Conservation (phyloP, 202 grass and related monocot genomes). For the Saccharum hybrid region DNA sequence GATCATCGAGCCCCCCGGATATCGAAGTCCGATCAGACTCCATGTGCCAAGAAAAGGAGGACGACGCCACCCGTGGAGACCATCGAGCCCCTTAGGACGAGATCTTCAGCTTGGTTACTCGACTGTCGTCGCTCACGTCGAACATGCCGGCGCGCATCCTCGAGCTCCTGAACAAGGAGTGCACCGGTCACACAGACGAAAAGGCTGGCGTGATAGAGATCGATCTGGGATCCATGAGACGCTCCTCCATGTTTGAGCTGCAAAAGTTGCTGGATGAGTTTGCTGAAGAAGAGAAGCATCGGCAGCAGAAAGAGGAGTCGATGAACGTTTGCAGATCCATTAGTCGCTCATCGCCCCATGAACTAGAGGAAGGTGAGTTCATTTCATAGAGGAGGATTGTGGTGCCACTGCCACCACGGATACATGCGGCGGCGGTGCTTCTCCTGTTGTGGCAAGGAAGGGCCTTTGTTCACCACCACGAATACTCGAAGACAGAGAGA, state of each 20-base stretch:
- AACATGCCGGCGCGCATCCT: background rate
- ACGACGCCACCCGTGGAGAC: background rate
- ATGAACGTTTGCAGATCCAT: too few species aligned
- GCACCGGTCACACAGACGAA: background rate
- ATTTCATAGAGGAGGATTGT: background rate
- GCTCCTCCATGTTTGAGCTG: background rate
- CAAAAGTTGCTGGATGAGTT: background rate
- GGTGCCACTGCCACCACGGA: background rate
- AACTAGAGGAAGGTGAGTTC: background rate
- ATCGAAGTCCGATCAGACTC: background rate
- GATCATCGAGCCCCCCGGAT: background rate
- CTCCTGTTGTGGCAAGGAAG: background rate
- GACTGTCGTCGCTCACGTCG: background rate
- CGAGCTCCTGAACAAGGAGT: background rate
- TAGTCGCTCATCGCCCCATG: too few species aligned
- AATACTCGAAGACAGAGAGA: background rate
- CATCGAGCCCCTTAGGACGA: background rate
- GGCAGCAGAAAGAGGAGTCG: background rate
- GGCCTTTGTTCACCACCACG: too few species aligned
- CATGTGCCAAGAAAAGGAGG: background rate
- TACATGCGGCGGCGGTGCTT: background rate
- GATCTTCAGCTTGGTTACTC: background rate
- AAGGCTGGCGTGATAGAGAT: background rate
- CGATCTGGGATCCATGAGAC: background rate
- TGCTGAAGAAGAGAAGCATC: background rate